Conservation (phyloP, 306 rosid genomes). For the Sicyos baderoa region DNA sequence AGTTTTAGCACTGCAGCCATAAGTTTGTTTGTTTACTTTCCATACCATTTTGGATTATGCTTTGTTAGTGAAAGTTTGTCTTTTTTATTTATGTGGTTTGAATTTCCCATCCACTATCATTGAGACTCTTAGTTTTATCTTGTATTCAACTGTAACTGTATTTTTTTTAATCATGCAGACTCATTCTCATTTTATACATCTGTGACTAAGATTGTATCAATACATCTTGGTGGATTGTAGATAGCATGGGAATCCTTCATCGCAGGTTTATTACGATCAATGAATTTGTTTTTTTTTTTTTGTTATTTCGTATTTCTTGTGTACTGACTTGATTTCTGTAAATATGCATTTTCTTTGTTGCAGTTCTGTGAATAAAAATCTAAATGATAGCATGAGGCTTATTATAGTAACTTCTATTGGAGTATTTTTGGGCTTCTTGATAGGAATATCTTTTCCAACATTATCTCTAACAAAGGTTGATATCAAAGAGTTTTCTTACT, state of each 20-base stretch:
- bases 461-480: slow-evolving; percentile 74
- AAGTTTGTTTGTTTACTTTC: too few relatives aligned
- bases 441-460: slow-evolving; percentile 76
- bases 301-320: too few relatives aligned
- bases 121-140: background rate
- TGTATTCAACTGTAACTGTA: too few relatives aligned
- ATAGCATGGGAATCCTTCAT: slow-evolving; percentile 62
- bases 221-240: slow-evolving; percentile 20
- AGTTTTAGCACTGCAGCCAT: background rate
- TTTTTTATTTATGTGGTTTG: too few relatives aligned
- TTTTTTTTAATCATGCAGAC: slow-evolving; percentile 32
- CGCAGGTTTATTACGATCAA: slow-evolving; percentile 53
- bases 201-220: too few relatives aligned
- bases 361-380: slow-evolving; percentile 65
- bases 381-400: slow-evolving; percentile 76
- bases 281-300: slow-evolving; percentile 4
- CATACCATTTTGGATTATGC: too few relatives aligned
- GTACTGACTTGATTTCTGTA: background rate
- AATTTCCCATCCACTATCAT: too few relatives aligned
- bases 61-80: too few relatives aligned
- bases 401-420: slow-evolving; percentile 73
- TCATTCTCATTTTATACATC: slow-evolving; percentile 13
- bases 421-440: slow-evolving; percentile 72
- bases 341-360: slow-evolving; percentile 34
- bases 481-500: background rate